These are phyloP conservation scores for Tylopilus rubrobrunneus DNA, from an alignment of 768 basidiomycete genomes.

Conservation along the genomic window DNA sequence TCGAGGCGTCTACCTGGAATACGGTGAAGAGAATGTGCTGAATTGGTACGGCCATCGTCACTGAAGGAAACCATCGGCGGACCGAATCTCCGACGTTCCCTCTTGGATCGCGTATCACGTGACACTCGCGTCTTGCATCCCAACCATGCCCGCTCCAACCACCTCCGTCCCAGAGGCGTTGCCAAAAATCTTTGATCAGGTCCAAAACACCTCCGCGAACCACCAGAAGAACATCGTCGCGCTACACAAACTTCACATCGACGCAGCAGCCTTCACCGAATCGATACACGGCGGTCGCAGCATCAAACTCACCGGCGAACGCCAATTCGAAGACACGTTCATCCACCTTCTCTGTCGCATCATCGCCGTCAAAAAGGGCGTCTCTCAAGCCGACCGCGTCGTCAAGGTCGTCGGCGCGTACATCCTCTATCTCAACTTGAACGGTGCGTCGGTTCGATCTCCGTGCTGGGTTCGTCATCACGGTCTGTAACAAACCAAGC, in stretches of 20 bases:
- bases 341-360: conserved; percentile 55
- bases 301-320: conserved; percentile 68
- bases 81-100: no score
- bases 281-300: conserved; percentile 42
- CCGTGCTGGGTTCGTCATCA: neutral
- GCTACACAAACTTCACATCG: conserved; percentile 72
- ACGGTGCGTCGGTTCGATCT: conserved; percentile 45
- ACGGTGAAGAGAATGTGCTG: conserved; percentile 23
- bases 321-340: conserved; percentile 66
- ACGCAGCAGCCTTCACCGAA: conserved; percentile 55
- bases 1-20: conserved; percentile 21
- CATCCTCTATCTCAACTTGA: conserved; percentile 58
- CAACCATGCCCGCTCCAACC: conserved; percentile 17
- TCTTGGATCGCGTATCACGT: no score
- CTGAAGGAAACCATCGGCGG: no score
- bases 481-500: no score
- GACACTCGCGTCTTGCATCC: conserved; percentile 3
- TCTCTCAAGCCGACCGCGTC: conserved; percentile 65
- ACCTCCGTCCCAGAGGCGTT: conserved; percentile 5
- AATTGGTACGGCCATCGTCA: conserved; percentile 12
- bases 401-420: conserved; percentile 83
- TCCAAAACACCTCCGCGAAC: conserved; percentile 66
- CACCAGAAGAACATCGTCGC: conserved; percentile 88
- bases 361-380: conserved; percentile 78
- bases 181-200: conserved; percentile 73